Evolutionary conservation across 73 alveolate genomes (phyloP), one percentile per base, ranked within the genome.

Genomic region (Paramecium sonneborni): DNA sequence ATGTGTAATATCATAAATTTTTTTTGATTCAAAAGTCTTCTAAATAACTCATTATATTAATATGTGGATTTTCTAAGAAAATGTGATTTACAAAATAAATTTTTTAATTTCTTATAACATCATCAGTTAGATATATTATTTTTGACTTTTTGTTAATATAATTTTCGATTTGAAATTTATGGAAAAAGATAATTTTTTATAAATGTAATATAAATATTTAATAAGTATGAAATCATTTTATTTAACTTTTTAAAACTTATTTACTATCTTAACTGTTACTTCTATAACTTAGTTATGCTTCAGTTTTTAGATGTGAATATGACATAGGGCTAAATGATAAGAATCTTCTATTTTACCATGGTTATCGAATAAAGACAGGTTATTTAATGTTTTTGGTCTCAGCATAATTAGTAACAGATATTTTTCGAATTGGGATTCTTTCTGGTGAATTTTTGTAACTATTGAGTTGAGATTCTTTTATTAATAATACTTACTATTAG

Each of bases 391-490:
- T 10, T 37, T 39, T 34, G 55, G 44, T 37, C 26, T 74, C 87
- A n/a, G 18, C 67, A 37, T 39, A 37, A 37, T 74, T 74, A 6
- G 85, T 67, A 6, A 62, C 44, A 11, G 84, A 62, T 26, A 62
- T 62, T 26, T 62, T 62, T 23, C 84, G 84, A 3, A 32, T 26
- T 30, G 84, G 84, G 24, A 37, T 3, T 37, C 35, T 74, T 39
- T 74, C 87, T 34, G 87, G 87, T 11, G 87, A 74, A 34, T 74
- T 74, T 37, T 23, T 28, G 21, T 28, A 34, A 74, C 87, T 74
- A 34, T 32, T 15, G 12, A 74, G 11, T 34, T 18, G n/a, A 28
- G 44, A 34, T 39, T 74, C 55, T 37, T 30, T 74, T 74, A 34
- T 74, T 10, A 11, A 39, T 34, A 7, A 28, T 39, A 23, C 58